These are phyloP conservation scores for Lactarius indigo DNA, from an alignment of 768 basidiomycete species.

Conservation along the genomic window DNA sequence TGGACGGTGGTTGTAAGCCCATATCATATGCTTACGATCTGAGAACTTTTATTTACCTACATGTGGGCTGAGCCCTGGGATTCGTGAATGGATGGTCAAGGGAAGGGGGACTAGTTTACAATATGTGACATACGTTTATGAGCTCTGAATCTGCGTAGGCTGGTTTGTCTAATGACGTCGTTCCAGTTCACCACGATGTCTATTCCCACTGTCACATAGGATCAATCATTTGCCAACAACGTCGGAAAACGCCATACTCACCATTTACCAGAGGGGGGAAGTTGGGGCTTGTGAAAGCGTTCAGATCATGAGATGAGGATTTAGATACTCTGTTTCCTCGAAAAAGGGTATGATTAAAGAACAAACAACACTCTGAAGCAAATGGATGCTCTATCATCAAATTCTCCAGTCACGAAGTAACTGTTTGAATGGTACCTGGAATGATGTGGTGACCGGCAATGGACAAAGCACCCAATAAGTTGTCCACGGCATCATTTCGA, in stretches of 20 bases:
- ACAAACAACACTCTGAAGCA: conserved; percentile 71
- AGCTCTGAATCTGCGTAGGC: conserved; percentile 70
- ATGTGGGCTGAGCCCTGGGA: conserved; percentile 69
- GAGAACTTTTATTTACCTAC: conserved; percentile 54
- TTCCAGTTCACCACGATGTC: conserved; percentile 89
- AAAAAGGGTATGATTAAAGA: conserved; percentile 86
- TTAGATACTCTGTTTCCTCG: conserved; percentile 86
- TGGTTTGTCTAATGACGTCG: conserved; percentile 79
- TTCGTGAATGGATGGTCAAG: background rate
- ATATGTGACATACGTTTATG: conserved; percentile 57
- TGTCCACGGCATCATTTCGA: conserved; percentile 93
- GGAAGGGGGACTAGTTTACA: background rate
- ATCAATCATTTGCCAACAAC: background rate
- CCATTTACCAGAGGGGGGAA: conserved; percentile 80
- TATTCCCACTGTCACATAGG: conserved; percentile 63
- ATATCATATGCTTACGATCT: background rate
- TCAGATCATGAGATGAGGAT: conserved; percentile 74
- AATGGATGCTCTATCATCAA: conserved; percentile 1
- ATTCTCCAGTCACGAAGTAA: background rate
- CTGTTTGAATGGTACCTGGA: conserved; percentile 52
- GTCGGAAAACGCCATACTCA: conserved; percentile 30
- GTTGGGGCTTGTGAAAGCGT: conserved; percentile 83
- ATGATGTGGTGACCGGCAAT: conserved; percentile 91
- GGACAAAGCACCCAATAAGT: conserved; percentile 82
- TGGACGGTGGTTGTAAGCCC: conserved; percentile 30